These are phyloP conservation scores for Trichoderma endophyticum DNA, from an alignment of 2,329 filamentous ascomycete species.

Conservation along the genomic window DNA sequence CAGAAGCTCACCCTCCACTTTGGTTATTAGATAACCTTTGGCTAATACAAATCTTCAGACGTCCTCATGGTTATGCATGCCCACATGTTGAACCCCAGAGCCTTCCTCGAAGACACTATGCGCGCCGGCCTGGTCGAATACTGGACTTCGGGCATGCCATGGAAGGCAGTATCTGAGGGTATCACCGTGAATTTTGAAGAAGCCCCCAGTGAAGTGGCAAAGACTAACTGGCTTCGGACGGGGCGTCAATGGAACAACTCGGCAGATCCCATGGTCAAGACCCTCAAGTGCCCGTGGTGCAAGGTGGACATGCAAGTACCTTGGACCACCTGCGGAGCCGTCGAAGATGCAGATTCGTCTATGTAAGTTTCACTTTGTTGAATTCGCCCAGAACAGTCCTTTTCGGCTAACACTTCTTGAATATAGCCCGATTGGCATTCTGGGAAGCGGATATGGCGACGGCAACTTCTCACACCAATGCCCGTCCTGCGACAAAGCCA, in stretches of 20 bases:
- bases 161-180: conserved; percentile 53
- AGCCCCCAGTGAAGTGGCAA: conserved; percentile 41
- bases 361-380: background rate
- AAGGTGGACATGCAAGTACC: conserved; percentile 40
- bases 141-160: conserved; percentile 66
- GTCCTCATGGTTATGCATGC: conserved; percentile 78
- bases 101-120: conserved; percentile 72
- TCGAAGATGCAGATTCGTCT: conserved; percentile 24
- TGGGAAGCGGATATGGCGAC: conserved; percentile 59
- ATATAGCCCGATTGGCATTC: conserved; percentile 8
- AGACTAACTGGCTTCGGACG: conserved; percentile 48
- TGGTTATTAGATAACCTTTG: background rate
- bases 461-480: conserved; percentile 51
- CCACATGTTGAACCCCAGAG: conserved; percentile 72
- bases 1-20: background rate
- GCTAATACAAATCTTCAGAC: conserved; percentile 41
- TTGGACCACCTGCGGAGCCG: conserved; percentile 56
- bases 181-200: conserved; percentile 62
- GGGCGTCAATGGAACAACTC: conserved; percentile 58
- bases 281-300: conserved; percentile 56
- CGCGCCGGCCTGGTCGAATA: conserved; percentile 51
- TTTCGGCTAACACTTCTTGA: background rate
- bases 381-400: background rate
- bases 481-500: conserved; percentile 42
- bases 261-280: conserved; percentile 48